Conservation (phyloP, 2,329 filamentous ascomycete species). For the Purpureocillium takamizusanense region DNA sequence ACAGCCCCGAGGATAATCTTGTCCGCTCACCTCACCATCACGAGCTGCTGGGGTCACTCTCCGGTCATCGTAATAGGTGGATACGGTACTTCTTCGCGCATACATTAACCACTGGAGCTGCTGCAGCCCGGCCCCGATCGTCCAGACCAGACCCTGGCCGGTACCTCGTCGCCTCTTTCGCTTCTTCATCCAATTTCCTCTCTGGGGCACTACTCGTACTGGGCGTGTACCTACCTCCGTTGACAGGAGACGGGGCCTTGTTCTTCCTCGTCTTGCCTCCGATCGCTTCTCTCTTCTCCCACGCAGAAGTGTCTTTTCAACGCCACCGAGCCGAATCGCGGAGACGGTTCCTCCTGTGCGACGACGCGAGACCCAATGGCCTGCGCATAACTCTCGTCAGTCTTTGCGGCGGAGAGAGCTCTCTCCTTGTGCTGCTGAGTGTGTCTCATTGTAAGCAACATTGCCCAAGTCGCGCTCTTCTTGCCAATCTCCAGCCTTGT, state of each 20-base stretch:
- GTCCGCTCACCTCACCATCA: too few relatives aligned
- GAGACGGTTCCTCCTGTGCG: background rate
- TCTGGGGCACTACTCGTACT: background rate
- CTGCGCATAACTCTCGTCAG: background rate
- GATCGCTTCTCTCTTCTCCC: background rate
- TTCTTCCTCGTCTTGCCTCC: background rate
- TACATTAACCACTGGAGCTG: too few relatives aligned
- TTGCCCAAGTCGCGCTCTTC: too few relatives aligned
- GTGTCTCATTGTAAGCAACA: conserved; percentile 1
- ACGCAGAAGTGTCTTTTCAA: background rate
- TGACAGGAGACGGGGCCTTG: too few relatives aligned
- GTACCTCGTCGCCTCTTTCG: background rate
- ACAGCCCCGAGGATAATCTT: too few relatives aligned
- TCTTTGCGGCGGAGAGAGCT: background rate
- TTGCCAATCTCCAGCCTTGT: too few relatives aligned
- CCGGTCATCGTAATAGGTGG: too few relatives aligned
- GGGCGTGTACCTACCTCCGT: too few relatives aligned
- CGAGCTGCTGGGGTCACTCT: too few relatives aligned
- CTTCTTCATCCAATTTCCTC: conserved; percentile 3
- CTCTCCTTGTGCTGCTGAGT: background rate
- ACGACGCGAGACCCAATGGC: background rate
- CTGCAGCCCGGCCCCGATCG: too few relatives aligned
- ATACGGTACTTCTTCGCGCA: too few relatives aligned
- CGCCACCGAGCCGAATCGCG: background rate
- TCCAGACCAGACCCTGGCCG: too few relatives aligned